These are phyloP conservation scores for Coemansia javaensis DNA, from an alignment of 192 early-diverging fungal genomes.

Conservation along the genomic window DNA sequence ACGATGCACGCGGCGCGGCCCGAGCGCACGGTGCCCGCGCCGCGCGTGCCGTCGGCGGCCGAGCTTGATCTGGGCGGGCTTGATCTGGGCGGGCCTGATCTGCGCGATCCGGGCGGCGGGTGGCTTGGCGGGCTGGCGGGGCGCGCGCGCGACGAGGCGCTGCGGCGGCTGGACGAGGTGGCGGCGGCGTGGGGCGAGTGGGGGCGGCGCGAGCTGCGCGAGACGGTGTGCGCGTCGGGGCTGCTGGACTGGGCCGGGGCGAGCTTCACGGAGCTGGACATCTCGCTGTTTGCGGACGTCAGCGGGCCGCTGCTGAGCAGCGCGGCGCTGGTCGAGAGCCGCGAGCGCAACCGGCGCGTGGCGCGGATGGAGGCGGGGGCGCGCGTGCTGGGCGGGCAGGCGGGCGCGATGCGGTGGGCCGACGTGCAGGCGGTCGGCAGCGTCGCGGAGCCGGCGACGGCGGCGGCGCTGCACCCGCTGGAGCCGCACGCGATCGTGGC, in stretches of 20 bases:
- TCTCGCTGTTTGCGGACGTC: constrained; percentile 43
- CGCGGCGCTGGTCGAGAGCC: constrained; percentile 37
- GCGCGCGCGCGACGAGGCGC: constrained; percentile 7
- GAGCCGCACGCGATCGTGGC: constrained; percentile 80
- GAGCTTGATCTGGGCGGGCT: constrained; percentile 7
- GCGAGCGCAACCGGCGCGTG: constrained; percentile 30
- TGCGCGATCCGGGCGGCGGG: no score
- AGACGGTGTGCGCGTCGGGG: constrained; percentile 25
- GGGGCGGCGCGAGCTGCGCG: constrained; percentile 41
- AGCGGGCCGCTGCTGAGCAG: constrained; percentile 41
- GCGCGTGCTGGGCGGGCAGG: constrained; percentile 13
- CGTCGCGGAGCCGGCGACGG: constrained; percentile 4
- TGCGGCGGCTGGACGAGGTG: constrained; percentile 5
- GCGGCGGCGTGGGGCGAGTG: constrained; percentile 42
- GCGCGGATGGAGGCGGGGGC: constrained; percentile 29
- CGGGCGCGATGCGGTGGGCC: constrained; percentile 25
- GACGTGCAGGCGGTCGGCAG: constrained; percentile 32
- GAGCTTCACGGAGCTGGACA: constrained; percentile 48
- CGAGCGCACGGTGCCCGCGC: constrained; percentile 5
- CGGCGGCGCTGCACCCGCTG: constrained; percentile 70
- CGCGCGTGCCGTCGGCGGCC: constrained; percentile 11
- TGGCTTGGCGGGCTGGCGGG: constrained; percentile 16
- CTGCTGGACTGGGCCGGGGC: constrained; percentile 49
- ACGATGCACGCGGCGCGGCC: constrained; percentile 36
- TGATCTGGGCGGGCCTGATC: no score